Conservation (phyloP, 208 protist genomes). For the Zelonia costaricensis region DNA sequence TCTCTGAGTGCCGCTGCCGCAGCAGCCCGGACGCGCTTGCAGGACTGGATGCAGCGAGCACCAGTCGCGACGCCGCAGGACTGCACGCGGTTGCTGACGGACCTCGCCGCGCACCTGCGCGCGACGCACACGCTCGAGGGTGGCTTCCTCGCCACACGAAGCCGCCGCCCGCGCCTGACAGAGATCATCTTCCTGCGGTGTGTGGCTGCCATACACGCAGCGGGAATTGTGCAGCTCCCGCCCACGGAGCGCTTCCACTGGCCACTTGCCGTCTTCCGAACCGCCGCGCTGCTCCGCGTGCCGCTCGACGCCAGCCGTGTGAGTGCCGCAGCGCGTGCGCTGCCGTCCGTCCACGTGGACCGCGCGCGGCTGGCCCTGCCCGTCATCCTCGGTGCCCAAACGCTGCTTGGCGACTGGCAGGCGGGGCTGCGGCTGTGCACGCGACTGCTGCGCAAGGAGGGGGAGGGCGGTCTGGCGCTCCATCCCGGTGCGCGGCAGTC, state of each 20-base stretch:
- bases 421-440: constrained; percentile 23
- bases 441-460: constrained; percentile 23
- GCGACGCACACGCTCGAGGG: constrained; percentile 25
- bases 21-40: background rate
- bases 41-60: constrained; percentile 2
- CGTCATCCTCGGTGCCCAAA: constrained; percentile 15
- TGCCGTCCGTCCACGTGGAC: constrained; percentile 20
- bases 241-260: constrained; percentile 26
- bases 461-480: background rate
- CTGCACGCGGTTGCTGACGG: constrained; percentile 13
- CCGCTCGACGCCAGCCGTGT: constrained; percentile 20
- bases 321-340: background rate
- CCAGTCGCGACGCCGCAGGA: constrained; percentile 6
- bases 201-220: constrained; percentile 17
- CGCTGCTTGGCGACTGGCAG: constrained; percentile 33
- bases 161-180: constrained; percentile 9
- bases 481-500: background rate
- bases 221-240: constrained; percentile 26
- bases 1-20: background rate
- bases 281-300: constrained; percentile 16
- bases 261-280: constrained; percentile 31
- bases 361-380: constrained; percentile 11
- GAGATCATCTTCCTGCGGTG: constrained; percentile 17
- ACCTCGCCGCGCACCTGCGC: constrained; percentile 17
- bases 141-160: background rate